Conservation (phyloP, 768 basidiomycete genomes). For the Chlorophyllum brunneum region DNA sequence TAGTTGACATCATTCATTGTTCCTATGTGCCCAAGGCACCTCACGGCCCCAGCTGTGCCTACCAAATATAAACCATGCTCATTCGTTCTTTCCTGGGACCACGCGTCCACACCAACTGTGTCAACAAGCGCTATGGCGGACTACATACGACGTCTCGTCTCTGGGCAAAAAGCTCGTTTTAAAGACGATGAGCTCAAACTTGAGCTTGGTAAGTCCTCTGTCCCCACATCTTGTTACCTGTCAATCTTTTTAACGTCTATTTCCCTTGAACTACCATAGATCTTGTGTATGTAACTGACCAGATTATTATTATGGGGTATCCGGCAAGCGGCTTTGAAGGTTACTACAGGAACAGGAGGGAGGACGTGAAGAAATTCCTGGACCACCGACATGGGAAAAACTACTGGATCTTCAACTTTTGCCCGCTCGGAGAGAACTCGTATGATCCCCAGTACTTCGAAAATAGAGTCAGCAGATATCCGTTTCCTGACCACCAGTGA, state of each 20-base stretch:
- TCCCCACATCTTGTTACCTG: slow-evolving; percentile 3
- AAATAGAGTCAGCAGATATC: slow-evolving; percentile 76
- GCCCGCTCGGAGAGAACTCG: slow-evolving; percentile 75
- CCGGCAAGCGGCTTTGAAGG: slow-evolving; percentile 78
- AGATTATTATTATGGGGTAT: slow-evolving; percentile 79
- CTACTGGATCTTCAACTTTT: slow-evolving; percentile 90
- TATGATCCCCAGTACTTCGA: slow-evolving; percentile 69
- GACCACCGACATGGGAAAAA: slow-evolving; percentile 69
- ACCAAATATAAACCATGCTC: background rate
- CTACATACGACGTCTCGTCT: slow-evolving; percentile 70
- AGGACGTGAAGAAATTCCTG: slow-evolving; percentile 74
- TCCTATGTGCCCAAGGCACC: background rate
- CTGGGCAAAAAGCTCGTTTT: slow-evolving; percentile 78
- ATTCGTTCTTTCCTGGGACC: no score
- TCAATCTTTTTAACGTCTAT: background rate
- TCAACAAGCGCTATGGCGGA: slow-evolving; percentile 43
- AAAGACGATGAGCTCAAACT: slow-evolving; percentile 62
- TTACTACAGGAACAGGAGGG: slow-evolving; percentile 73
- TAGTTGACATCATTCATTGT: background rate
- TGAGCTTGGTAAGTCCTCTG: slow-evolving; percentile 54
- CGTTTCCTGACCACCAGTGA: slow-evolving; percentile 89
- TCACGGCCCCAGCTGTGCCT: background rate
- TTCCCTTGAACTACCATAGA: slow-evolving; percentile 26
- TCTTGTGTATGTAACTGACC: slow-evolving; percentile 69
- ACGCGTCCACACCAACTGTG: background rate